phyloP scores from a whole-genome alignment of 345 rosid species.

The Cardamine chenopodiifolia region DNA sequence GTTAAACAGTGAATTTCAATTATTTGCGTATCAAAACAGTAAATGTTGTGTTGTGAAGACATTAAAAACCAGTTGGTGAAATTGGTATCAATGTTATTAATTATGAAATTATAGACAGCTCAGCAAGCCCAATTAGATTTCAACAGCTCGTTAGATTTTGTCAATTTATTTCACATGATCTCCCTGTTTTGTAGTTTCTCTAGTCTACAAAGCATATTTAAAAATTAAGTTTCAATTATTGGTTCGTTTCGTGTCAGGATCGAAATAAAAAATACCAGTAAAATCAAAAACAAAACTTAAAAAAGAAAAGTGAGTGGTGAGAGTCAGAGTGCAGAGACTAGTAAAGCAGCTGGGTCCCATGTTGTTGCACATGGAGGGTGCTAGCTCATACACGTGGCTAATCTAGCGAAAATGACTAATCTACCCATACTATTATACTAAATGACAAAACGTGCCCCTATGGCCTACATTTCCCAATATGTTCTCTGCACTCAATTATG shows the following conservation, averaged over 20 bases:
- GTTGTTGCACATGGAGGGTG: conserved; percentile 40
- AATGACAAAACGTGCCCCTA: conserved; percentile 26
- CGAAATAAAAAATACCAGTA: background rate
- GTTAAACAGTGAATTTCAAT: background rate
- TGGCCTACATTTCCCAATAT: conserved; percentile 39
- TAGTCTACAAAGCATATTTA: conserved; percentile 9
- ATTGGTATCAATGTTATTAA: conserved; percentile 3
- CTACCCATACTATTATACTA: conserved; percentile 30
- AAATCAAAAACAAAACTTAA: background rate
- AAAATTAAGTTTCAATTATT: conserved; percentile 22
- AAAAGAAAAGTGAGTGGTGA: conserved; percentile 35
- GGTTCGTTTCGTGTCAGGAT: background rate
- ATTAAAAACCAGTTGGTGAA: conserved; percentile 26
- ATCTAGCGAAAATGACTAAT: conserved; percentile 25
- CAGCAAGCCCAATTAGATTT: conserved; percentile 35
- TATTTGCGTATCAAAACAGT: background rate
- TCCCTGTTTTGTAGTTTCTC: conserved; percentile 10
- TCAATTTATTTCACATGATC: conserved; percentile 45
- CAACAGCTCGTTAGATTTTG: conserved; percentile 43
- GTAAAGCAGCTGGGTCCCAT: conserved; percentile 24
- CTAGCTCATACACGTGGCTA: conserved; percentile 25
- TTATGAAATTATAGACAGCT: conserved; percentile 28
- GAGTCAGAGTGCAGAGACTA: conserved; percentile 39
- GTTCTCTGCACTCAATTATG: conserved; percentile 42
- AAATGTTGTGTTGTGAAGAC: conserved; percentile 25